Conservation (phyloP, 345 rosid species). For the Trapa bicornis region DNA sequence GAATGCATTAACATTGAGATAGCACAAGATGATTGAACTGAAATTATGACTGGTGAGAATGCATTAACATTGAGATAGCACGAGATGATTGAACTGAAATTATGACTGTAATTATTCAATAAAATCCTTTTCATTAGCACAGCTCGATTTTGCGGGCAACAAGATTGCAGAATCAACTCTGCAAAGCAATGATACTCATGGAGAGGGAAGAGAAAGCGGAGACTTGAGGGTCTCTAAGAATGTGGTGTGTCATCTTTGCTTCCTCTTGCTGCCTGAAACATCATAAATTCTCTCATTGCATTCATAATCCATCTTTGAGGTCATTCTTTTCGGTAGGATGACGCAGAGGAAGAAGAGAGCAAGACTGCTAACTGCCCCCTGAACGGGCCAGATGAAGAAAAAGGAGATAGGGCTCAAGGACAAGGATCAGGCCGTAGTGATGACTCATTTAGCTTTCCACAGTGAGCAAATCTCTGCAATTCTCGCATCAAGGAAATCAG, state of each 20-base stretch:
- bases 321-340: constrained; percentile 8
- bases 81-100: background rate
- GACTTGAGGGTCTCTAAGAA: background rate
- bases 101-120: too few relatives aligned
- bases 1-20: background rate
- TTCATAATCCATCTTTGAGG: background rate
- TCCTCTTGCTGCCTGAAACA: too few relatives aligned
- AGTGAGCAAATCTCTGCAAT: constrained; percentile 27
- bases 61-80: background rate
- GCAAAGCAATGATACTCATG: background rate
- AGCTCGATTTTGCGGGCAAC: background rate
- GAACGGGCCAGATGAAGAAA: too few relatives aligned
- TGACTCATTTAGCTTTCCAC: constrained; percentile 65
- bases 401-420: too few relatives aligned
- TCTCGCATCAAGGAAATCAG: background rate
- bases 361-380: too few relatives aligned
- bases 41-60: background rate
- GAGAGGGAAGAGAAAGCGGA: background rate
- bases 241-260: background rate
- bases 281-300: background rate
- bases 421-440: constrained; percentile 17
- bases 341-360: constrained; percentile 13
- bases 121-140: background rate
- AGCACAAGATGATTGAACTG: background rate
- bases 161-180: background rate